Percentiles rank a stretch among this genome's conserved stretches.
Evolutionary conservation across 306 rosid species (phyloP).

Genomic region (Gleditsia sinensis): DNA sequence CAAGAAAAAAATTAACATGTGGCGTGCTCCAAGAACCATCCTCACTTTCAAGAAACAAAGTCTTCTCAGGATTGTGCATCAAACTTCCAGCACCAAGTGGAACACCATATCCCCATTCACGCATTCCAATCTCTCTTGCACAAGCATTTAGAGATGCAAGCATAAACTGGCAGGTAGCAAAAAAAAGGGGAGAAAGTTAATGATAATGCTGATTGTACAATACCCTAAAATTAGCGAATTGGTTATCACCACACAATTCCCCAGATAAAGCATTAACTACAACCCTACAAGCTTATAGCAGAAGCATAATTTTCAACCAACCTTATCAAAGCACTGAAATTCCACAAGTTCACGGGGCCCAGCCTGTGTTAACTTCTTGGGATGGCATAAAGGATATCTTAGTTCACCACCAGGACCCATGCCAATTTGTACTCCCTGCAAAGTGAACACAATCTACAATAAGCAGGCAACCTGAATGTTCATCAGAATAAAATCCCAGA

Average conservation of each 20-base stretch:
- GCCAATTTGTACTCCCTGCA: constrained; percentile 88
- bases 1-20: constrained; percentile 73
- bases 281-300: constrained; percentile 27
- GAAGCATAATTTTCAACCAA: constrained; percentile 39
- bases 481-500: constrained; percentile 26
- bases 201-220: constrained; percentile 19
- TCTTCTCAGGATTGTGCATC: background rate
- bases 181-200: constrained; percentile 25
- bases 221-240: background rate
- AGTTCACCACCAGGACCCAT: constrained; percentile 96
- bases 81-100: constrained; percentile 59
- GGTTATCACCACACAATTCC: constrained; percentile 21
- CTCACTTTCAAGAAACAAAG: constrained; percentile 55
- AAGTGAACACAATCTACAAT: constrained; percentile 32
- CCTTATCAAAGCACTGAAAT: constrained; percentile 95
- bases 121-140: constrained; percentile 71
- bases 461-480: constrained; percentile 26
- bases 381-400: constrained; percentile 75
- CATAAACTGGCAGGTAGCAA: constrained; percentile 62
- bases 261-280: constrained; percentile 19
- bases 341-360: constrained; percentile 71
- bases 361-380: constrained; percentile 51
- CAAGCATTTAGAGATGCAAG: constrained; percentile 77
- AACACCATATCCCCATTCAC: constrained; percentile 81
- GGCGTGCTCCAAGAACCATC: constrained; percentile 67